Evolutionary conservation across 1,284 basidiomycete genomes (phyloP).

Genomic region (Phenoliferia sp.): DNA sequence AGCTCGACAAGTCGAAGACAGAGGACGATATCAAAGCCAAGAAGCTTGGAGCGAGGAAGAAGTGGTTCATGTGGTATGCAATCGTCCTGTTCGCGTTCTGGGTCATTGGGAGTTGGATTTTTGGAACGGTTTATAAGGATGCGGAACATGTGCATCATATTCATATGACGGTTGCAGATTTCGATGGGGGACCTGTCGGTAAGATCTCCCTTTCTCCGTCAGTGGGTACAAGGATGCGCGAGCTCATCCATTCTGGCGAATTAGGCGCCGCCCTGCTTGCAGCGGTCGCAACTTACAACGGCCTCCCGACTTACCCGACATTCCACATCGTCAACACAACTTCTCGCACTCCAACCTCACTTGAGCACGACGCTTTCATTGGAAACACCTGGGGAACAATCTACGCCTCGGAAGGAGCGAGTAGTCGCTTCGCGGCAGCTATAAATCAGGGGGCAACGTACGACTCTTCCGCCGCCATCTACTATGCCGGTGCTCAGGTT

Average conservation of each 20-base stretch:
- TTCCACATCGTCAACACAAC: not conserved
- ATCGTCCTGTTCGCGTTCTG: too few species aligned
- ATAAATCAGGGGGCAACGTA: not conserved
- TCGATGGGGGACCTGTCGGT: conserved; percentile 16
- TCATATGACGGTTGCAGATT: conserved; percentile 10
- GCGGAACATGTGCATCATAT: not conserved
- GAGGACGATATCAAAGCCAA: too few species aligned
- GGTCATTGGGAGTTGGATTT: too few species aligned
- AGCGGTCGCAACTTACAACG: conserved; percentile 4
- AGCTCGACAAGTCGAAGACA: too few species aligned
- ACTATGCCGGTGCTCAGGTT: conserved; percentile 12
- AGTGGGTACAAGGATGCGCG: not conserved
- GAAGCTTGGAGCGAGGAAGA: too few species aligned
- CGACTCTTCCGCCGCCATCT: conserved; percentile 2
- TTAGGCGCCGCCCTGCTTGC: conserved; percentile 13
- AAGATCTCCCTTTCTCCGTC: not conserved
- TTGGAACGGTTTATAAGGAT: too few species aligned
- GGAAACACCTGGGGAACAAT: conserved; percentile 17
- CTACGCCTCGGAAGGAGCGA: conserved; percentile 3
- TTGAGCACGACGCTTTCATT: conserved; percentile 3
- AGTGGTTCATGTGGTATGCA: too few species aligned
- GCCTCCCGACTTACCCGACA: conserved; percentile 6
- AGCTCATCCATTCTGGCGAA: not conserved
- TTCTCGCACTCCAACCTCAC: not conserved
- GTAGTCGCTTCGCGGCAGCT: conserved; percentile 9